Conservation (phyloP, 1,139 yeast species). For the Komagataea norvegica region DNA sequence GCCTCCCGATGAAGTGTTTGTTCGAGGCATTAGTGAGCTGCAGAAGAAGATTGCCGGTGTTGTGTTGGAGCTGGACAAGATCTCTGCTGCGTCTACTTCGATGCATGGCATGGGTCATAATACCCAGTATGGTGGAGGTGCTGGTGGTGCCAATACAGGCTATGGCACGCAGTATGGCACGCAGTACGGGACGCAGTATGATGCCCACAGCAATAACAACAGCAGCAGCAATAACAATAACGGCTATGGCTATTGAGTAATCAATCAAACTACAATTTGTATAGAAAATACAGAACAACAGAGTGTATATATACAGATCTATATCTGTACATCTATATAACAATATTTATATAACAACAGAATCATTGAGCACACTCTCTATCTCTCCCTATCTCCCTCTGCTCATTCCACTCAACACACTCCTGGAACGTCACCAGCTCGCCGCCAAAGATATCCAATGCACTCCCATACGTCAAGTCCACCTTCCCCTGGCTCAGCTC, state of each 20-base stretch:
- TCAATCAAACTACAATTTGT: too few species aligned
- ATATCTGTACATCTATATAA: background rate
- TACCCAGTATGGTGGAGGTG: background rate
- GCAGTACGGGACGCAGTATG: slow-evolving; percentile 12
- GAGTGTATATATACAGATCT: background rate
- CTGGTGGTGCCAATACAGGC: slow-evolving; percentile 39
- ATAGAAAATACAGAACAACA: background rate
- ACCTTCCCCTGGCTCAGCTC: slow-evolving; percentile 72
- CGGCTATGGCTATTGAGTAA: background rate
- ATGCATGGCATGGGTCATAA: too few species aligned
- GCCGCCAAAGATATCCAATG: slow-evolving; percentile 94
- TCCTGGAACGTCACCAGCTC: slow-evolving; percentile 67
- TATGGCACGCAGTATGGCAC: slow-evolving; percentile 32
- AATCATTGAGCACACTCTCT: too few species aligned
- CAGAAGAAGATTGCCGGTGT: slow-evolving; percentile 90
- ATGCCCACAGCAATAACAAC: slow-evolving; percentile 14
- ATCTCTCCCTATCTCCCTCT: too few species aligned
- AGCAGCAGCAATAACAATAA: background rate
- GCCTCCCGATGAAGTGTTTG: slow-evolving; percentile 83
- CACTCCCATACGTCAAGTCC: slow-evolving; percentile 88
- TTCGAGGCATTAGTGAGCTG: slow-evolving; percentile 75
- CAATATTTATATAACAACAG: too few species aligned
- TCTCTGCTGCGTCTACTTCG: slow-evolving; percentile 1
- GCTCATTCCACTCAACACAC: slow-evolving; percentile 66
- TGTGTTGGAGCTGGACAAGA: slow-evolving; percentile 68